phyloP scores from a whole-genome alignment of 2,329 filamentous ascomycete genomes.

The Orbilia brochopaga region DNA sequence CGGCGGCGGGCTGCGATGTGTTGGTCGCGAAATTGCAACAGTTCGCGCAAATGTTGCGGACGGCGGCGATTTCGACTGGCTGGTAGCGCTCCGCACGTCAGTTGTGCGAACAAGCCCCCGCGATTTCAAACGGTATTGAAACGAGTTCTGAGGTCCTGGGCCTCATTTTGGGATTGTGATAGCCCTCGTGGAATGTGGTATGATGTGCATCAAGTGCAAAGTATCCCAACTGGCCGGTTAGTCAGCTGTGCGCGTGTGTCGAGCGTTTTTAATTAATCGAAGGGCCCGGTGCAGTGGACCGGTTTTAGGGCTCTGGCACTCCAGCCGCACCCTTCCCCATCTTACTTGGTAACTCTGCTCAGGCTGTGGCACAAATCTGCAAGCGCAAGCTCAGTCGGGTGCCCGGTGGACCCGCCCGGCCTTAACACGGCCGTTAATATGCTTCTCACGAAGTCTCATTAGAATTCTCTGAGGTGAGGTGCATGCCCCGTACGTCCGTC shows the following conservation, averaged over 20 bases:
- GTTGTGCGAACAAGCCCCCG: constrained; percentile 1
- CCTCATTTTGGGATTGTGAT: background rate
- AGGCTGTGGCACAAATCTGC: constrained; percentile 1
- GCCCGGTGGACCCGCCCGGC: background rate
- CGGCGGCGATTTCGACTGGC: background rate
- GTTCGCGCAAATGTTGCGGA: constrained; percentile 21
- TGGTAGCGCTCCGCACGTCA: background rate
- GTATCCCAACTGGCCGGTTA: too few species aligned
- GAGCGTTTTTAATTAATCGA: constrained; percentile 13
- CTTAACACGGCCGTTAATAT: background rate
- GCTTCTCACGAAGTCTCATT: background rate
- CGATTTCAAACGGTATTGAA: constrained; percentile 26
- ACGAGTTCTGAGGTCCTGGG: constrained; percentile 13
- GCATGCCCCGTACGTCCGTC: too few species aligned
- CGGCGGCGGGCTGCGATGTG: constrained; percentile 17
- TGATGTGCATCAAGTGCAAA: too few species aligned
- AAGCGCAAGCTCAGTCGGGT: background rate
- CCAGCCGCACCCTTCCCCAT: constrained; percentile 27
- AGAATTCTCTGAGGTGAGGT: too few species aligned
- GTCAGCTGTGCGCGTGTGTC: constrained; percentile 18
- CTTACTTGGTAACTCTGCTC: background rate
- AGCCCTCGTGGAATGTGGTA: background rate
- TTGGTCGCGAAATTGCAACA: constrained; percentile 51
- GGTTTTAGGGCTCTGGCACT: constrained; percentile 15
- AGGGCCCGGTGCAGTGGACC: background rate